Evolutionary conservation across 305 asterid genomes (phyloP), one percentile per base, ranked within the genome.

Genomic region (Fraxinus angustifolia): DNA sequence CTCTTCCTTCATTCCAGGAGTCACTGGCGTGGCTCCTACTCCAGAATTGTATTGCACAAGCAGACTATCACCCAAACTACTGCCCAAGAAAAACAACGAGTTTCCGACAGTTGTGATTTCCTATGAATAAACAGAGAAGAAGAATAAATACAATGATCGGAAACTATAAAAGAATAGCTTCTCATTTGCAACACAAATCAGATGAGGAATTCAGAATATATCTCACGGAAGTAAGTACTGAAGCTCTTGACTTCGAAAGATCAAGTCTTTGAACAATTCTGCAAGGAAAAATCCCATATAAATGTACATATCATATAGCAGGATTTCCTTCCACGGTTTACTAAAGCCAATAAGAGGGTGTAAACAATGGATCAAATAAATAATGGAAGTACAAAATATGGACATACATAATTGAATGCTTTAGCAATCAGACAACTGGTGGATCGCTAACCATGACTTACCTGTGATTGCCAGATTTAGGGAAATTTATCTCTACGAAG

Each of bases 31-130:
- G 77, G 89, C 88, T 85, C 93, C 99, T 75, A 85, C 91, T 82
- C 96, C 97, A 87, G 90, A 90, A 76, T 88, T 90, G 86, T 91
- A 94, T 81, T 96, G 99, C 84, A 96, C 99, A 26, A 96, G 99
- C 83, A 96, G 86, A 86, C 99, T 94, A 87, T 96, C 99, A 78
- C 99, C 99, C 88, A 96, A 85, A 73, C 97, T 97, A 89, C 99
- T 96, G 81, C 95, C 99, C 89, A 96, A 87, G 88, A 96, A 94
- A 88, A 96, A 89, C 79, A 96, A 91, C 21, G 97, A 94, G 83
- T 91, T 92, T 83, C 98, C 99, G 68, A 96, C 83, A 60, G 98
- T 92, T 65, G 97, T 91, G 79, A 94, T 88, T 85, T 89, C 98
- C 99, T 95, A 79, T 12, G 76, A 82, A 77, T 78, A 73, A 16